Conservation (phyloP, 495 filamentous ascomycete species). For the Friedmanniomyces simplex region DNA sequence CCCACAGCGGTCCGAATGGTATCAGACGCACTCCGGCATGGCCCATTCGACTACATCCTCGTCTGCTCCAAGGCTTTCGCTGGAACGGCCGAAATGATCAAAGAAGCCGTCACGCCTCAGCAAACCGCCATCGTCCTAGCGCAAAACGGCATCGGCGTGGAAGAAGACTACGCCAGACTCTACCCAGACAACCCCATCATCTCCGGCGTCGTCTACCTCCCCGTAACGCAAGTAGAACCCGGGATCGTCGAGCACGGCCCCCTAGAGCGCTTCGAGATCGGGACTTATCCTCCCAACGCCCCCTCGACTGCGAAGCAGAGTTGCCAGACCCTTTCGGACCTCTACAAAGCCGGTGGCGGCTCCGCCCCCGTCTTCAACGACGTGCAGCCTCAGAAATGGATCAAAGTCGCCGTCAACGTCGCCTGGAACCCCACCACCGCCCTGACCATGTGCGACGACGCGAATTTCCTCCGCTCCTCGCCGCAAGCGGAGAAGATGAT, state of each 20-base stretch:
- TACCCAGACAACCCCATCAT: slow-evolving; percentile 40
- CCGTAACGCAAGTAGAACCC: slow-evolving; percentile 36
- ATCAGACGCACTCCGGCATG: slow-evolving; percentile 29
- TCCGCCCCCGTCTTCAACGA: slow-evolving; percentile 37
- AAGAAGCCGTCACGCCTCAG: slow-evolving; percentile 32
- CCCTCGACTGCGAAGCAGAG: slow-evolving; percentile 24
- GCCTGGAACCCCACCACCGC: slow-evolving; percentile 45
- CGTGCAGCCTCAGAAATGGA: slow-evolving; percentile 42
- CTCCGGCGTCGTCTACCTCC: slow-evolving; percentile 42
- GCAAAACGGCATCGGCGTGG: slow-evolving; percentile 49
- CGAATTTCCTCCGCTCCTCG: slow-evolving; percentile 36
- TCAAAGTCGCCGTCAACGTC: slow-evolving; percentile 43
- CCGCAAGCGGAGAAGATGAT: slow-evolving; percentile 25
- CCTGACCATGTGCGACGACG: slow-evolving; percentile 38
- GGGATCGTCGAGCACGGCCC: slow-evolving; percentile 28
- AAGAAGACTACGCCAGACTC: slow-evolving; percentile 35
- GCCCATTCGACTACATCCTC: slow-evolving; percentile 45
- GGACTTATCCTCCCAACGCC: slow-evolving; percentile 36
- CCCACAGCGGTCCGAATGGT: slow-evolving; percentile 35
- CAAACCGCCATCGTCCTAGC: slow-evolving; percentile 41
- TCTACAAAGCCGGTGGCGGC: slow-evolving; percentile 35
- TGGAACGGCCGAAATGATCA: slow-evolving; percentile 31
- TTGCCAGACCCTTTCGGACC: slow-evolving; percentile 28
- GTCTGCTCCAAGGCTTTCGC: slow-evolving; percentile 37
- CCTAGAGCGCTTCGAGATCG: slow-evolving; percentile 38